A percentile compares a stretch with the other conserved stretches of the same genome.
Evolutionary conservation across 2,329 filamentous ascomycete genomes (phyloP).

Genomic region (Dichotomopilus funicola): DNA sequence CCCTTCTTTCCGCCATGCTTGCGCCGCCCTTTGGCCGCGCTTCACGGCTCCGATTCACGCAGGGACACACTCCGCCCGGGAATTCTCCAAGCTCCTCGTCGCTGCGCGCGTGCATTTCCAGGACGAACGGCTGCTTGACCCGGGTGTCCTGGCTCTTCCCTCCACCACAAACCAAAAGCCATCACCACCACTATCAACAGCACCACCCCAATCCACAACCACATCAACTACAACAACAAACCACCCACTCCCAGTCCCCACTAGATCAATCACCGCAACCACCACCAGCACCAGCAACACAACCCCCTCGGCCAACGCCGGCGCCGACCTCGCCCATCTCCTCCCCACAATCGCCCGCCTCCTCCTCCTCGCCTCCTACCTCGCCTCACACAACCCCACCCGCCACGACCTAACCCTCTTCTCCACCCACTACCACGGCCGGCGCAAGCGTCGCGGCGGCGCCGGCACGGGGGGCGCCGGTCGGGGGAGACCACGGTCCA

Average conservation of each 20-base stretch:
- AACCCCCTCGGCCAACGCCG: background rate
- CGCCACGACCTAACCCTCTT: constrained; percentile 70
- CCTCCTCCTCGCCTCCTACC: constrained; percentile 69
- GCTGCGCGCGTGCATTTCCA: constrained; percentile 63
- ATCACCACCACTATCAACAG: constrained; percentile 1
- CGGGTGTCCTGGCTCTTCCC: constrained; percentile 46
- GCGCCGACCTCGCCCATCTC: constrained; percentile 39
- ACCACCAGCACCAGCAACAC: background rate
- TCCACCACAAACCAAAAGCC: background rate
- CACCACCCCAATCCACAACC: background rate
- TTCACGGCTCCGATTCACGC: constrained; percentile 74
- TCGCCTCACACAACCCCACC: constrained; percentile 72
- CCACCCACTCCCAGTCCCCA: background rate
- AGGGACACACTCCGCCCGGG: constrained; percentile 66
- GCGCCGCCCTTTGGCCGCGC: constrained; percentile 71
- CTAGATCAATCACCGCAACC: background rate
- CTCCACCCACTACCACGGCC: constrained; percentile 59
- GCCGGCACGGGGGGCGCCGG: constrained; percentile 25
- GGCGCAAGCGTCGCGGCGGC: constrained; percentile 43
- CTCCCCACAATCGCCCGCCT: constrained; percentile 69
- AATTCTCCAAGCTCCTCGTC: constrained; percentile 79
- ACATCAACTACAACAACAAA: background rate
- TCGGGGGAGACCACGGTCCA: constrained; percentile 29
- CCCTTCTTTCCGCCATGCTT: constrained; percentile 62
- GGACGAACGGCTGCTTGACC: constrained; percentile 62